These are phyloP conservation scores for Colletotrichum sp. DNA, from an alignment of 2,329 filamentous ascomycete species.

Conservation along the genomic window DNA sequence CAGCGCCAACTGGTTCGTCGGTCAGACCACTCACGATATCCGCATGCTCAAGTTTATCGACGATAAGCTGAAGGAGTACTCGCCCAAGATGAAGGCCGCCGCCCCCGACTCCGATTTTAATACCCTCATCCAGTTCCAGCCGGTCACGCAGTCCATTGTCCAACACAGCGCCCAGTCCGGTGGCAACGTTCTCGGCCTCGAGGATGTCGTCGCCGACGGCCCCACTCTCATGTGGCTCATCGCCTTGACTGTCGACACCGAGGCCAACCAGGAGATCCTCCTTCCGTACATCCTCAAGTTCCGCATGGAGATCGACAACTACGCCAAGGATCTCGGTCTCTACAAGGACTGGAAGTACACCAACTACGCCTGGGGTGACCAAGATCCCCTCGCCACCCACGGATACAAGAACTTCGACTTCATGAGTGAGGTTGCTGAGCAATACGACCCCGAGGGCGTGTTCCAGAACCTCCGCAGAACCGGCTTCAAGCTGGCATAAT, in stretches of 20 bases:
- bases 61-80: conserved; percentile 30
- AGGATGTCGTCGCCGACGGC: conserved; percentile 36
- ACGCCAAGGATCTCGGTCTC: conserved; percentile 29
- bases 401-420: conserved; percentile 37
- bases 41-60: conserved; percentile 34
- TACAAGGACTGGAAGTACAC: conserved; percentile 43
- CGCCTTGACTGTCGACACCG: conserved; percentile 40
- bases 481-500: conserved; percentile 26
- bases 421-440: conserved; percentile 29
- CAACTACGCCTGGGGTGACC: conserved; percentile 45
- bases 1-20: conserved; percentile 35
- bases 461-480: conserved; percentile 36
- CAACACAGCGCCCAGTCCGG: conserved; percentile 25
- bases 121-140: conserved; percentile 35
- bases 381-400: conserved; percentile 42
- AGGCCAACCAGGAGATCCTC: conserved; percentile 36
- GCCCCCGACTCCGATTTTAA: conserved; percentile 28
- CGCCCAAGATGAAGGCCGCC: conserved; percentile 29
- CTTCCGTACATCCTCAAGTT: conserved; percentile 30
- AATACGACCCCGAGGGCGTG: conserved; percentile 37
- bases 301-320: conserved; percentile 26
- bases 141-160: conserved; percentile 32
- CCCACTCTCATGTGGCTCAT: conserved; percentile 40
- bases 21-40: conserved; percentile 30
- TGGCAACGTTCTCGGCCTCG: conserved; percentile 36